Conservation (phyloP, 2,329 filamentous ascomycete genomes). For the Pleurostoma richardsiae region DNA sequence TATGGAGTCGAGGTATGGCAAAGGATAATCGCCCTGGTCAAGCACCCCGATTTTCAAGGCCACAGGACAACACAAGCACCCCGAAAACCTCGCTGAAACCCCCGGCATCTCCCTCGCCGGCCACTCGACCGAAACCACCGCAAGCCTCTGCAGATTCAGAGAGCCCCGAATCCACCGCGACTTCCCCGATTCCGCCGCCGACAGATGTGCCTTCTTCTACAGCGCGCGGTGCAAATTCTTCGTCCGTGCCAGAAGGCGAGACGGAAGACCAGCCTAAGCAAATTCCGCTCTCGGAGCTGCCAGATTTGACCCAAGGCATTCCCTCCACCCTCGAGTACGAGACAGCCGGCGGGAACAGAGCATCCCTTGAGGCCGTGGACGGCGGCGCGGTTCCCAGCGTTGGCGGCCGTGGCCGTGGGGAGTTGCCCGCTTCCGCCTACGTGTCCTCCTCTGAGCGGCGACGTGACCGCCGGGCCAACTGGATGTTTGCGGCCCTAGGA, state of each 20-base stretch:
- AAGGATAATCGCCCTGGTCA: constrained; percentile 26
- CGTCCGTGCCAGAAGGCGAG: constrained; percentile 2
- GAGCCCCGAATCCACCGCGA: constrained; percentile 1
- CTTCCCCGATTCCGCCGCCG: no score
- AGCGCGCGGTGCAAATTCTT: no score
- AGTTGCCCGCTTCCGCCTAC: constrained; percentile 75
- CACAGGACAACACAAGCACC: neutral
- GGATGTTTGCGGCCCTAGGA: constrained; percentile 61
- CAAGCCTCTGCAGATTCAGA: constrained; percentile 9
- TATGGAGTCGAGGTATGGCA: constrained; percentile 40
- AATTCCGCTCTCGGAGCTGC: constrained; percentile 63
- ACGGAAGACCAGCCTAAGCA: constrained; percentile 16
- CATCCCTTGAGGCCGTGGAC: constrained; percentile 28
- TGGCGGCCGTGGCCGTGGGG: constrained; percentile 53
- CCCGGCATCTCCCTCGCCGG: neutral
- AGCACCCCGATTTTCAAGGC: constrained; percentile 13
- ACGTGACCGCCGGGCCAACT: constrained; percentile 70
- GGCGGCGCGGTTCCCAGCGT: constrained; percentile 33
- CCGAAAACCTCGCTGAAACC: neutral
- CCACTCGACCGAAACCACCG: constrained; percentile 1
- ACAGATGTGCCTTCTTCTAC: no score
- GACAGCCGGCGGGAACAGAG: constrained; percentile 41
- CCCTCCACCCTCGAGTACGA: constrained; percentile 86
- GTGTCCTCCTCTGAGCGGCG: constrained; percentile 86
- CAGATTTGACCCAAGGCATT: constrained; percentile 90